Conservation (phyloP, 106 monocot genomes). For the Phalaenopsis equestris region DNA sequence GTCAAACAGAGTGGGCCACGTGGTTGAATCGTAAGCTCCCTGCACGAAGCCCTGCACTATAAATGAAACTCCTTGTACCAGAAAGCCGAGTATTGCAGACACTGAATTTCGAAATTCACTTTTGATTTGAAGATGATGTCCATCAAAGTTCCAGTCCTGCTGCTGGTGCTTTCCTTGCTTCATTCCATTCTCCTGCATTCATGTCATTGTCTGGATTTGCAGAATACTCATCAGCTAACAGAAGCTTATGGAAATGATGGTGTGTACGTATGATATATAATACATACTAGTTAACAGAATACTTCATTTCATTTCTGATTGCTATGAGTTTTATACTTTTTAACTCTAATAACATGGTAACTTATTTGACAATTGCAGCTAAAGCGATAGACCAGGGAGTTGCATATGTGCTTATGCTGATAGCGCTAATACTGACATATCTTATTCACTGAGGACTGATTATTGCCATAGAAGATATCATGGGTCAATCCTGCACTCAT, state of each 20-base stretch:
- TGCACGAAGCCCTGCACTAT: neutral
- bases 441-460: neutral
- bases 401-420: conserved; percentile 6
- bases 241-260: neutral
- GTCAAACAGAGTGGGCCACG: neutral
- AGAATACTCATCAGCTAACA: neutral
- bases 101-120: neutral
- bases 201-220: neutral
- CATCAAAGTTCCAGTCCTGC: neutral
- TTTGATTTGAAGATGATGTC: neutral
- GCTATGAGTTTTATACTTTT: neutral
- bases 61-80: neutral
- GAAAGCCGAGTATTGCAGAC: neutral
- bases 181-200: neutral
- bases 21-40: neutral
- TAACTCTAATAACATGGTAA: neutral
- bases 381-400: conserved; percentile 7
- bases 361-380: neutral
- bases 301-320: neutral
- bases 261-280: neutral
- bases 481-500: too few relatives aligned
- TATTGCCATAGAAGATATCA: too few relatives aligned
- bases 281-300: too few relatives aligned
- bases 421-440: conserved; percentile 8
- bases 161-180: neutral